Percentiles rank a stretch among this genome's conserved stretches.
Evolutionary conservation across 2,329 filamentous ascomycete species (phyloP).

Genomic region (Tolypocladium paradoxum): DNA sequence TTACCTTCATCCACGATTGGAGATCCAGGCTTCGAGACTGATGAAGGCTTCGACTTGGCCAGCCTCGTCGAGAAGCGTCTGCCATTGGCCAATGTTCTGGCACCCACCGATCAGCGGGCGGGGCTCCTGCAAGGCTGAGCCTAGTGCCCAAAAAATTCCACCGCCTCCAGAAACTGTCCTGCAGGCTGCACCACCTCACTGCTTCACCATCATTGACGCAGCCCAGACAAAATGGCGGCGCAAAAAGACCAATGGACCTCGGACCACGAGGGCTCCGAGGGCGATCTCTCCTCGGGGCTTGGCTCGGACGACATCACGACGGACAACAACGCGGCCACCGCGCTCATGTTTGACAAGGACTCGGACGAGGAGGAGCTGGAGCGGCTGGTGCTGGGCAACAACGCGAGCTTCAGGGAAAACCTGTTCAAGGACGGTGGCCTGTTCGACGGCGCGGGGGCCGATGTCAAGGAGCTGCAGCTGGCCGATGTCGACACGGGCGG

Average conservation of each 20-base stretch:
- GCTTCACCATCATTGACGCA: not conserved
- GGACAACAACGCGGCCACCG: slow-evolving; percentile 16
- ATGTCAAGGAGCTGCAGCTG: slow-evolving; percentile 21
- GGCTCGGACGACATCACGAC: slow-evolving; percentile 15
- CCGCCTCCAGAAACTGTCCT: slow-evolving; percentile 10
- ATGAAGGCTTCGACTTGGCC: not conserved
- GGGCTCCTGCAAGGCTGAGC: slow-evolving; percentile 17
- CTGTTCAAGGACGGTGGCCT: slow-evolving; percentile 39
- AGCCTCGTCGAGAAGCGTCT: not conserved
- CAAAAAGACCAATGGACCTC: slow-evolving; percentile 17
- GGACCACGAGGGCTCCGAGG: slow-evolving; percentile 17
- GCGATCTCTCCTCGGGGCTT: slow-evolving; percentile 14
- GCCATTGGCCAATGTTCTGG: not conserved
- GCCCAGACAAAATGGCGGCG: slow-evolving; percentile 19
- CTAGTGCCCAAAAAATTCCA: slow-evolving; percentile 20
- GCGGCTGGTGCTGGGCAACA: slow-evolving; percentile 78
- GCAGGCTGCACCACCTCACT: not conserved
- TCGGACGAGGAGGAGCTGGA: slow-evolving; percentile 78
- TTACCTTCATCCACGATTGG: no score
- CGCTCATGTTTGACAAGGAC: slow-evolving; percentile 52
- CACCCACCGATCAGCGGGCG: not conserved
- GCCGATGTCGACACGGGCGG: slow-evolving; percentile 36
- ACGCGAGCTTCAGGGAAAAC: slow-evolving; percentile 66
- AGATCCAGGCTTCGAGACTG: no score
- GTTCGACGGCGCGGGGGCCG: slow-evolving; percentile 26